Base-by-base conservation (phyloP, 805 yeast genomes). In the Candida hispaniensis region DNA sequence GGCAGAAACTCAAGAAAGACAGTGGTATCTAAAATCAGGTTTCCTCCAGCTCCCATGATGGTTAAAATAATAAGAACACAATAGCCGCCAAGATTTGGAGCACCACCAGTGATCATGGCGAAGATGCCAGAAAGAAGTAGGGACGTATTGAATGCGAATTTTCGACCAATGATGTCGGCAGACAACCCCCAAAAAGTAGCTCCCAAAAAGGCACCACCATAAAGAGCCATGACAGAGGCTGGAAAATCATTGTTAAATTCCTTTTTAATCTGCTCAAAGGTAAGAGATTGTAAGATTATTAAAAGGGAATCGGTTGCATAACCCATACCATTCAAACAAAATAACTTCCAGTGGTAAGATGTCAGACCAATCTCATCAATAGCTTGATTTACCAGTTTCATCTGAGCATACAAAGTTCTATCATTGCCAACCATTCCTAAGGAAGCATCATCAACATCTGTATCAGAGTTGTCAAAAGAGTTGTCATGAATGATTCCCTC, bases 301-400 rank as follows among this genome's bases (percentile, higher is more conserved):
- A 73, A 56, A 45, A 68, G 67, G 14, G 75, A 66, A 45, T 72
- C 74, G 9, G 64, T 71, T 4, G 69, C 63, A 41, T 70, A 71
- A 17, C 77, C 77, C 55, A 66, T 63, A 6, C 76, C 77, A 17
- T 70, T 70, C 13, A 71, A 48, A 41, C 61, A 58, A 47, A 71
- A 69, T 8, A 67, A 50, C 47, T 66, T 61, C 38, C 60, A 54
- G 41, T 71, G 76, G 44, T 64, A 67, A 61, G 67, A 63, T 1
- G 79, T 71, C 54, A 73, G 69, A 0, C 78, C 78, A 36, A 72
- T 69, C 45, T 73, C 73, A 47, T 73, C 75, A 39, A 72, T 58
- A 11, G 78, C 74, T 39, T 67, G 52, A 49, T 71, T 69, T 32
- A 71, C 54, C 7, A 71, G 49, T 26, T 25, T 30, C 38, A 34